Percentiles rank a stretch among this genome's conserved stretches.
Conservation (phyloP, 805 yeast genomes). For the Yamadazyma phyllophila region DNA sequence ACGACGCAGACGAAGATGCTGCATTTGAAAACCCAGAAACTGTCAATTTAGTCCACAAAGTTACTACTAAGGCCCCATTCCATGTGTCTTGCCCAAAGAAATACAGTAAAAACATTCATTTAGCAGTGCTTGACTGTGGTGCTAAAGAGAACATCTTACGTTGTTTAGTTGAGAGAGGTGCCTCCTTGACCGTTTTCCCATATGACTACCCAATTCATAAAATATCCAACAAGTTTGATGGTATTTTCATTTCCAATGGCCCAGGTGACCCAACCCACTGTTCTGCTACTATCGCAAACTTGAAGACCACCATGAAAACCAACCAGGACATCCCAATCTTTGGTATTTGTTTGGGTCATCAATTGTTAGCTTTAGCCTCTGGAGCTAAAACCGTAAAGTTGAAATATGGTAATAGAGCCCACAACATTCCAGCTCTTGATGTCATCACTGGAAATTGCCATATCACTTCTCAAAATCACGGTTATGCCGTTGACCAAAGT, state of each 20-base stretch:
- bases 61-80: constrained; percentile 93
- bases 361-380: constrained; percentile 88
- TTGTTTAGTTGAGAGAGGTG: constrained; percentile 92
- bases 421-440: constrained; percentile 95
- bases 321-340: constrained; percentile 79
- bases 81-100: constrained; percentile 66
- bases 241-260: constrained; percentile 91
- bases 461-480: constrained; percentile 98
- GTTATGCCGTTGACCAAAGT: constrained; percentile 87
- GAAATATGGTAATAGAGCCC: constrained; percentile 98
- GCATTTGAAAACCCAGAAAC: constrained; percentile 89
- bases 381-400: constrained; percentile 92
- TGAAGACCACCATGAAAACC: constrained; percentile 65
- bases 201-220: constrained; percentile 91
- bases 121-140: constrained; percentile 96
- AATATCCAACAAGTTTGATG: constrained; percentile 89
- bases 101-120: constrained; percentile 59
- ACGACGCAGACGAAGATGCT: constrained; percentile 88
- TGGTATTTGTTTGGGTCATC: constrained; percentile 98
- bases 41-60: constrained; percentile 86
- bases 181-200: constrained; percentile 94
- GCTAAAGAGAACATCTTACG: constrained; percentile 96
- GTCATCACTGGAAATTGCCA: constrained; percentile 89
- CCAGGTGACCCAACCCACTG: constrained; percentile 98
- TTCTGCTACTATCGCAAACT: constrained; percentile 68